Percentiles rank a stretch among this genome's conserved stretches.
Evolutionary conservation across 768 basidiomycete genomes (phyloP).

Genomic region (Asterophora parasitica): DNA sequence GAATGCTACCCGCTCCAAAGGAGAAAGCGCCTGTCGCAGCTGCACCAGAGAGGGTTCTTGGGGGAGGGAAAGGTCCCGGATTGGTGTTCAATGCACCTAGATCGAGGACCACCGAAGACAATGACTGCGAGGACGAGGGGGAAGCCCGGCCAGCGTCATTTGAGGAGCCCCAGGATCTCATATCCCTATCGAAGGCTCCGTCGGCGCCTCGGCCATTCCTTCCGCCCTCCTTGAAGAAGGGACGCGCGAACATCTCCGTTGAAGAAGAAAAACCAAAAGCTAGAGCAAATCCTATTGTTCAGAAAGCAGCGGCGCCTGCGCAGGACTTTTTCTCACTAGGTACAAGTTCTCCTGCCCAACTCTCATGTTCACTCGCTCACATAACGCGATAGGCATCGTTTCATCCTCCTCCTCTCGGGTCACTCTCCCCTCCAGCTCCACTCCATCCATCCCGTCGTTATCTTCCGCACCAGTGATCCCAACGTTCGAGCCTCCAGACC

Average conservation of each 20-base stretch:
- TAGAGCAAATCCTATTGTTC: slow-evolving; percentile 10
- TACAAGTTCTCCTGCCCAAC: slow-evolving; percentile 24
- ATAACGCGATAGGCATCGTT: slow-evolving; percentile 15
- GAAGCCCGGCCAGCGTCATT: slow-evolving; percentile 5
- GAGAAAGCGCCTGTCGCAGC: slow-evolving; percentile 40
- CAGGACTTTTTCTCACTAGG: slow-evolving; percentile 71
- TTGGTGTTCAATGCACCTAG: slow-evolving; percentile 50
- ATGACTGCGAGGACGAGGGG: slow-evolving; percentile 25
- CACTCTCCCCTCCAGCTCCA: slow-evolving; percentile 7
- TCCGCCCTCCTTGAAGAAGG: slow-evolving; percentile 56
- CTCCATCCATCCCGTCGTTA: slow-evolving; percentile 24
- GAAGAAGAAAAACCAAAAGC: slow-evolving; percentile 29
- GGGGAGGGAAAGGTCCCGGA: slow-evolving; percentile 56
- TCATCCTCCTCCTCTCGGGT: slow-evolving; percentile 22
- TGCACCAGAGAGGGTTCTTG: slow-evolving; percentile 52
- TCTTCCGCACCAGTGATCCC: slow-evolving; percentile 70
- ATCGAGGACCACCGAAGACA: slow-evolving; percentile 3
- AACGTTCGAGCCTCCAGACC: slow-evolving; percentile 67
- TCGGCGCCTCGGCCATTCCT: slow-evolving; percentile 43
- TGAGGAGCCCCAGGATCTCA: slow-evolving; percentile 9
- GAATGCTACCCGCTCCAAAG: slow-evolving; percentile 76
- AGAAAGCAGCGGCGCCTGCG: slow-evolving; percentile 25
- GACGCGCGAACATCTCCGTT: slow-evolving; percentile 53
- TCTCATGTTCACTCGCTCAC: too few species aligned
- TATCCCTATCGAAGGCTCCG: neutral